Evolutionary conservation across 2,329 filamentous ascomycete genomes (phyloP).

Genomic region (Cladosporium sp.): DNA sequence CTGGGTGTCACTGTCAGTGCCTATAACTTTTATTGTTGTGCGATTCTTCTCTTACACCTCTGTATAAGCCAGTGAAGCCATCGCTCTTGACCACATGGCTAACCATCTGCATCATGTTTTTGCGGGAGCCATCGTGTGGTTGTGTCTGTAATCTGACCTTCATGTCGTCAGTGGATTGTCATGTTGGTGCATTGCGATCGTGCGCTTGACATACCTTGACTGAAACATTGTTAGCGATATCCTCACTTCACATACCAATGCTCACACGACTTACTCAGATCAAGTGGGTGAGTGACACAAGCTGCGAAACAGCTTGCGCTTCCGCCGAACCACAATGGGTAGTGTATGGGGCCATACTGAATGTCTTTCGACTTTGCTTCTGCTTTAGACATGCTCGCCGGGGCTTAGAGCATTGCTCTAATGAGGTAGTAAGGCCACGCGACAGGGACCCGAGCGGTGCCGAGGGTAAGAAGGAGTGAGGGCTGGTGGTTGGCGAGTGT

Average conservation of each 20-base stretch:
- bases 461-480: not conserved
- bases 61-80: conserved; percentile 79
- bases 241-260: not conserved
- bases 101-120: conserved; percentile 82
- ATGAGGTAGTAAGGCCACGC: not conserved
- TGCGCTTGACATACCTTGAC: conserved; percentile 39
- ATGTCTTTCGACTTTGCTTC: conserved; percentile 41
- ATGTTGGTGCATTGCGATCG: not conserved
- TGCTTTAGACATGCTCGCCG: conserved; percentile 36
- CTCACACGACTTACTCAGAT: conserved; percentile 64
- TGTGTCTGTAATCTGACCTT: conserved; percentile 87
- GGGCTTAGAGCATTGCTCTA: conserved; percentile 5
- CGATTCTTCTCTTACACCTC: conserved; percentile 52
- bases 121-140: conserved; percentile 62
- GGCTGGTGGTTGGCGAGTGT: not conserved
- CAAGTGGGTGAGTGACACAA: conserved; percentile 86
- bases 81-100: conserved; percentile 72
- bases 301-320: conserved; percentile 90
- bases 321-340: conserved; percentile 81
- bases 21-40: not conserved
- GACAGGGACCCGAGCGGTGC: not conserved
- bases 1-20: conserved; percentile 30
- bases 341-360: conserved; percentile 39
- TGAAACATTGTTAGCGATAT: conserved; percentile 31
- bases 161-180: not conserved